These are phyloP conservation scores for Cnidoscolus chayamansa DNA, from an alignment of 441 rosid species.

Conservation along the genomic window DNA sequence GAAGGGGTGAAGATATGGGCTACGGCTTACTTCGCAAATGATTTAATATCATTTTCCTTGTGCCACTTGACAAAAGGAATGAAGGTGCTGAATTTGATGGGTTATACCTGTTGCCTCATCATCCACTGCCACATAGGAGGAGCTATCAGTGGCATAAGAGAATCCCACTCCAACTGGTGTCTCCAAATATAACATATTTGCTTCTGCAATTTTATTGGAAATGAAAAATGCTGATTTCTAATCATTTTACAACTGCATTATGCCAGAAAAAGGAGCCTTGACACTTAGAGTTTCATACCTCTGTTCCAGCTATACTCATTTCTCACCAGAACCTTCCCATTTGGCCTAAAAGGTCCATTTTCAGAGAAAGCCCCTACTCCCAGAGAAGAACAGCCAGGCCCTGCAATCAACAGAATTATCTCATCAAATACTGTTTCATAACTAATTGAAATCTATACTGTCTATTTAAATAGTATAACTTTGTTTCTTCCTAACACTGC, in stretches of 20 bases:
- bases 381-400: constrained; percentile 96
- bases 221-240: neutral
- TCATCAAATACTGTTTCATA: neutral
- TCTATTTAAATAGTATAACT: constrained; percentile 5
- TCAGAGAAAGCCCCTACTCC: constrained; percentile 97
- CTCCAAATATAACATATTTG: constrained; percentile 92
- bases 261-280: neutral
- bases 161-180: constrained; percentile 96
- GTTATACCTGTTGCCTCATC: constrained; percentile 78
- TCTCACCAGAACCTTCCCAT: constrained; percentile 58
- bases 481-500: neutral
- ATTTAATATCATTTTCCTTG: neutral
- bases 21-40: constrained; percentile 1
- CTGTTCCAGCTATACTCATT: constrained; percentile 92
- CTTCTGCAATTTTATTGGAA: constrained; percentile 54
- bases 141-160: constrained; percentile 76
- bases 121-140: constrained; percentile 61
- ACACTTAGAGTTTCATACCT: constrained; percentile 37
- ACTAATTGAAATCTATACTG: neutral
- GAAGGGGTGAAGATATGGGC: neutral
- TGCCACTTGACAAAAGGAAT: constrained; percentile 1
- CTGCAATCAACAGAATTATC: constrained; percentile 35
- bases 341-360: constrained; percentile 94
- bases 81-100: constrained; percentile 17
- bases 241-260: neutral